Evolutionary conservation across 2,329 filamentous ascomycete species (phyloP).

Genomic region (Sporothrix phasma): DNA sequence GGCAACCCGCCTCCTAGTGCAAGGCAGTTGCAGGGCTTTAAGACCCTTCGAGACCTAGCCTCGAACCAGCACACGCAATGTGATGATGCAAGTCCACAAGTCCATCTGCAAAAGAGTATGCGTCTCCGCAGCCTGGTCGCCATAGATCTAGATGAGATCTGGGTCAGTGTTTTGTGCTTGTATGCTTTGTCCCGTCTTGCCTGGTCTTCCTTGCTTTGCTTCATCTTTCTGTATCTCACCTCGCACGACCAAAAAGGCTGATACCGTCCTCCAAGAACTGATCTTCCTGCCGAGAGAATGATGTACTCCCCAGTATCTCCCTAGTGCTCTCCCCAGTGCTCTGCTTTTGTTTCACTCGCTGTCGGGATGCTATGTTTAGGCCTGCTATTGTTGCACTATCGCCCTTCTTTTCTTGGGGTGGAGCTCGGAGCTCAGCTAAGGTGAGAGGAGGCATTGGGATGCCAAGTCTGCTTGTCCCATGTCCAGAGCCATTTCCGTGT

Average conservation of each 20-base stretch:
- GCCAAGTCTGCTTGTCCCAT: conserved; percentile 4
- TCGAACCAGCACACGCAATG: background rate
- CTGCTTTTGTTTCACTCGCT: background rate
- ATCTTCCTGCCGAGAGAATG: no score
- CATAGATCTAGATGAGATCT: background rate
- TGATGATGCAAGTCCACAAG: conserved; percentile 1
- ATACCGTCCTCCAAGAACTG: background rate
- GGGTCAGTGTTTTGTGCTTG: background rate
- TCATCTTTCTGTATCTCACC: background rate
- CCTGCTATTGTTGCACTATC: background rate
- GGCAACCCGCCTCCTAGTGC: background rate
- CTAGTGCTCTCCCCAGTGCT: background rate
- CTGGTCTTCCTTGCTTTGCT: background rate
- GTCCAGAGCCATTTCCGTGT: background rate
- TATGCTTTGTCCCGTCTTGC: background rate
- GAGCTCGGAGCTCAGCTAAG: background rate
- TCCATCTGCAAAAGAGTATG: background rate
- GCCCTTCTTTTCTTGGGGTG: background rate
- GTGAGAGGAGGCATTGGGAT: background rate
- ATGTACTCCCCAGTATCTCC: no score
- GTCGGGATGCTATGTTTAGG: background rate
- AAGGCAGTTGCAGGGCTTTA: background rate
- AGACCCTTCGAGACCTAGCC: background rate
- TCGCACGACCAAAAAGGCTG: background rate
- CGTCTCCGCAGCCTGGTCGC: background rate